phyloP scores from a whole-genome alignment of 306 rosid genomes.

The Morella rubra region DNA sequence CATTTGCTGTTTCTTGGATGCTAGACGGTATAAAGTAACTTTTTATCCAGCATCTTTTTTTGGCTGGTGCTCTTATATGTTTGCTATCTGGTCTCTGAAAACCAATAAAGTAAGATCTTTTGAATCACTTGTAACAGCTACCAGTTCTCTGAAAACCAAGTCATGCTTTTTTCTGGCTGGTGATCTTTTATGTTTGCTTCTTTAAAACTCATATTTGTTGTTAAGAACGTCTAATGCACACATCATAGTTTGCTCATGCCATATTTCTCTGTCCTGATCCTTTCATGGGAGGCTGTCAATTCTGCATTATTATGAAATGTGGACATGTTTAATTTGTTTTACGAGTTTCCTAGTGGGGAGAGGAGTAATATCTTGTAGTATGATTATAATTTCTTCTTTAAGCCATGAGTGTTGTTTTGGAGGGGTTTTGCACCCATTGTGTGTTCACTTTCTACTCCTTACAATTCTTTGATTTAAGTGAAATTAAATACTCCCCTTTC shows the following conservation, averaged over 20 bases:
- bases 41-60: background rate
- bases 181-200: background rate
- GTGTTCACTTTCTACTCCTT: background rate
- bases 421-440: background rate
- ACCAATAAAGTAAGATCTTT: background rate
- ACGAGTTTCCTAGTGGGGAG: background rate
- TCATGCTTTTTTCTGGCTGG: background rate
- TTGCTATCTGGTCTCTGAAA: no score
- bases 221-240: no score
- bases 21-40: background rate
- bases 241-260: background rate
- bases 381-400: background rate
- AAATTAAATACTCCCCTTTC: background rate
- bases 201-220: background rate
- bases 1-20: constrained; percentile 1
- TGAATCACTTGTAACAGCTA: background rate
- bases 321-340: background rate
- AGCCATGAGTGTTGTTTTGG: background rate
- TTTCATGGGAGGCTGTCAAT: background rate
- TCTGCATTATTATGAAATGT: background rate
- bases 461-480: background rate
- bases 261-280: background rate
- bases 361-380: background rate
- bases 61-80: no score
- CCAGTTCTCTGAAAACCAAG: background rate